phyloP scores from a whole-genome alignment of 805 yeast genomes.

The Wickerhamomyces strasburgensis region DNA sequence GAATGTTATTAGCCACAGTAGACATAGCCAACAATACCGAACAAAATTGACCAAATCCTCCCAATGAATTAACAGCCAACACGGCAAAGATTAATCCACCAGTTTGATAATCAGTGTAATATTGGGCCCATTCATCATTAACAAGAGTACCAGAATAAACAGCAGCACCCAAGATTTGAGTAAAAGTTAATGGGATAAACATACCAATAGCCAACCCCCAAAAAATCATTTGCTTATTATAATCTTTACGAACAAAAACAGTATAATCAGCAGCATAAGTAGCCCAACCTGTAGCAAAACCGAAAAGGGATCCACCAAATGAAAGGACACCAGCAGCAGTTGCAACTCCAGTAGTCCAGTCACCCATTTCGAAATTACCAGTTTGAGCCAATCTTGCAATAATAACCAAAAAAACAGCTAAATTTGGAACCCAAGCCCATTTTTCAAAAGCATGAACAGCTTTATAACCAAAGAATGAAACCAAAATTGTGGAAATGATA shows the following conservation, averaged over 20 bases:
- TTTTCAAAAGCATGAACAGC: slow-evolving; percentile 79
- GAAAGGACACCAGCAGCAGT: slow-evolving; percentile 76
- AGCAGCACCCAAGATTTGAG: slow-evolving; percentile 83
- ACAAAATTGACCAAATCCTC: slow-evolving; percentile 87
- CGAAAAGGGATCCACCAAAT: slow-evolving; percentile 78
- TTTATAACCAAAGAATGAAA: slow-evolving; percentile 80
- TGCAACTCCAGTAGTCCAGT: slow-evolving; percentile 46
- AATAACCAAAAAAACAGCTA: slow-evolving; percentile 66
- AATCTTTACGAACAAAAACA: slow-evolving; percentile 71
- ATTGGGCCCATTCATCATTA: slow-evolving; percentile 38
- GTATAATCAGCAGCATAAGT: slow-evolving; percentile 91
- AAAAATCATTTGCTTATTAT: slow-evolving; percentile 57
- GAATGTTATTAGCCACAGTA: slow-evolving; percentile 86
- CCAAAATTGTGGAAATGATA: slow-evolving; percentile 59
- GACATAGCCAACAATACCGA: slow-evolving; percentile 81
- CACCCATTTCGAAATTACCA: slow-evolving; percentile 56
- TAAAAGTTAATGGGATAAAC: slow-evolving; percentile 61
- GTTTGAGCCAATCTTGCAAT: slow-evolving; percentile 71
- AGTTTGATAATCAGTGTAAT: slow-evolving; percentile 49
- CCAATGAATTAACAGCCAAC: slow-evolving; percentile 72
- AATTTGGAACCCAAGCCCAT: slow-evolving; percentile 84
- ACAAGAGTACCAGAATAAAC: slow-evolving; percentile 62
- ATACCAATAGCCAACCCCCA: slow-evolving; percentile 60
- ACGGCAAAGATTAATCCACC: slow-evolving; percentile 85
- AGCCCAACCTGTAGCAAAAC: slow-evolving; percentile 94